Base-by-base conservation (phyloP, 2,329 filamentous ascomycete genomes). In the Monosporascus cannonballus region DNA sequence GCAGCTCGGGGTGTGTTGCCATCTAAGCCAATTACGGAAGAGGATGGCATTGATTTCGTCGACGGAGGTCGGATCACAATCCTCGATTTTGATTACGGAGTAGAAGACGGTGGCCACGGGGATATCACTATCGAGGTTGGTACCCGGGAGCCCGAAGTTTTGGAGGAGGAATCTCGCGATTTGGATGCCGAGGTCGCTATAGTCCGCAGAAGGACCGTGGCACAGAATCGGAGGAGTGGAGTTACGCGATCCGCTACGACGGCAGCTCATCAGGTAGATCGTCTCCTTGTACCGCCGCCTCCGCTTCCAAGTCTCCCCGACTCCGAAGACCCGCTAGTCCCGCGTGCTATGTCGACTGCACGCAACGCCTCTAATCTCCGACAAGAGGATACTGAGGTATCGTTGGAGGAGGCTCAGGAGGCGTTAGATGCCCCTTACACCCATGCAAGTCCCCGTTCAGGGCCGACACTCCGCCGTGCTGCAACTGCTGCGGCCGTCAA, bases 111-210 rank as follows among this genome's bases (percentile, higher is more conserved):
- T 3, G 67, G 70, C 44, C 75, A 76, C 52, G 71, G 69, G 1
- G 80, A 87, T 54, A 69, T 89, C 42, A 84, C 78, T 1, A 86
- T 94, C 50, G 89, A 93, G 64, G 83, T 93, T 25, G 89, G 89
- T 11, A 83, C 84, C 34, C 79, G 79, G 24, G 76, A 85, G 47
- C 83, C 88, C 1, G 87, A 90, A 64, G 72, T 83, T 0, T 71
- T 94, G 18, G 82, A 86, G 60, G 89, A 93, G 64, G 86, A 89
- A 61, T 79, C 81, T 57, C 82, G 86, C 22, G 88, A 90, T 60
- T 75, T 93, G 53, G 89, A 86, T 52, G 83, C 85, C 1, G 89
- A 92, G 66, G 88, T 94, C 20, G 89, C 89, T 57, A 83, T 93
- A 60, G 87, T 90, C 49, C 80, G 89, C 59, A 79, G 87, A 57